Conservation (phyloP, 1,139 yeast genomes). For the Suhomyces panamericanus region DNA sequence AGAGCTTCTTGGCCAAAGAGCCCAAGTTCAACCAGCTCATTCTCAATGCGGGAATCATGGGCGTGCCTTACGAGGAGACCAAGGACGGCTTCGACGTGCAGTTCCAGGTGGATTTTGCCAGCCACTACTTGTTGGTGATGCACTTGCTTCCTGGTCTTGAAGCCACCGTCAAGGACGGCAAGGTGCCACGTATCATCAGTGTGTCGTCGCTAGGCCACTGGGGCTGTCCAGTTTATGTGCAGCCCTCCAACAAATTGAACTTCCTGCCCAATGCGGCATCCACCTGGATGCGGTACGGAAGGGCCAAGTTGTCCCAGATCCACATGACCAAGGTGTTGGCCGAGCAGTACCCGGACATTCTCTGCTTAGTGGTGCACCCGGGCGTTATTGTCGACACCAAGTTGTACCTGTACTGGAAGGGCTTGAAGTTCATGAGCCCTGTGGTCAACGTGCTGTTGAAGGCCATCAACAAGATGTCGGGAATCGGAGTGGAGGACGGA, state of each 20-base stretch:
- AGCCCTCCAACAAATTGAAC: conserved; percentile 27
- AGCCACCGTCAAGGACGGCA: conserved; percentile 20
- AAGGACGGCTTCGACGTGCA: conserved; percentile 43
- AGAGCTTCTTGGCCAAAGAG: conserved; percentile 26
- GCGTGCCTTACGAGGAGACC: conserved; percentile 35
- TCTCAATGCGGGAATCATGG: conserved; percentile 48
- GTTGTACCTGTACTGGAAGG: conserved; percentile 34
- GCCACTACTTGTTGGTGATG: conserved; percentile 37
- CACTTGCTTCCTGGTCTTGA: conserved; percentile 31
- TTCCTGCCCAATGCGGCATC: conserved; percentile 26
- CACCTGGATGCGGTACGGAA: conserved; percentile 39
- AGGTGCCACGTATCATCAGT: conserved; percentile 34
- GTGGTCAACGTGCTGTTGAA: conserved; percentile 20
- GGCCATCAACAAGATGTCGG: conserved; percentile 19
- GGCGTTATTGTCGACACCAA: conserved; percentile 41
- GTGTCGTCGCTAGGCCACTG: conserved; percentile 40
- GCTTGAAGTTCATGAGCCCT: conserved; percentile 28
- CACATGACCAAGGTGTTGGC: conserved; percentile 33
- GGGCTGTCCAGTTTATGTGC: conserved; percentile 23
- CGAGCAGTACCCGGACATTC: conserved; percentile 31
- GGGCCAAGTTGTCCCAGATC: conserved; percentile 36
- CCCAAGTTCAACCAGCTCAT: conserved; percentile 34
- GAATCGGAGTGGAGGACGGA: conserved; percentile 39
- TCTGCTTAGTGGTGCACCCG: conserved; percentile 41
- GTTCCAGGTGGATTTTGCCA: conserved; percentile 42